Conservation (phyloP, 371 early-diverging fungal genomes). For the Phascolomyces articulosus region DNA sequence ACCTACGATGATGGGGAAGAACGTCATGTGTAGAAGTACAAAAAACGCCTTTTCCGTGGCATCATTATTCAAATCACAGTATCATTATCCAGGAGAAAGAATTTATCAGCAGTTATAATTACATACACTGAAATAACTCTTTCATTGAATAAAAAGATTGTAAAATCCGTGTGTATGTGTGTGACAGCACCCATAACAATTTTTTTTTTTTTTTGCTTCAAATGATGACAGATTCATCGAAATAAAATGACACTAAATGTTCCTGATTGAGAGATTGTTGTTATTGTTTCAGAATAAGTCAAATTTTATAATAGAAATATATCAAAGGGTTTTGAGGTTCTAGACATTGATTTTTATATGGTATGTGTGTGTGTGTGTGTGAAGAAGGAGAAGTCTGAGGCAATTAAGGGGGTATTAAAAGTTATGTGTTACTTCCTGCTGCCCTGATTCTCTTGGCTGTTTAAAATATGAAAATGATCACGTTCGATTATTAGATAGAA, state of each 20-base stretch:
- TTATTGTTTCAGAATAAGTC: no score
- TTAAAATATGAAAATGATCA: neutral
- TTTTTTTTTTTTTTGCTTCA: neutral
- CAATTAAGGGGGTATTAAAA: neutral
- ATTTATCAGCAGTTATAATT: no score
- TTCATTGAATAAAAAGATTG: no score
- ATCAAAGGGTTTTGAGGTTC: no score
- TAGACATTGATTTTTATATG: no score
- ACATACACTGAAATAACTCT: no score
- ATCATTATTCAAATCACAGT: no score
- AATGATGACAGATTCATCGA: neutral
- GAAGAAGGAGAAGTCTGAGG: conserved; percentile 1
- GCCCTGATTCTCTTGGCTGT: neutral
- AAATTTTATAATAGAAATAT: no score
- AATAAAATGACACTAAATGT: neutral
- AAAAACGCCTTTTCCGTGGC: conserved; percentile 1
- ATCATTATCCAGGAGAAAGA: no score
- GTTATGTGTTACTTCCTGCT: neutral
- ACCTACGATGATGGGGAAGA: neutral
- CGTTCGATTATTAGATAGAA: neutral
- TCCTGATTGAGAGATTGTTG: neutral
- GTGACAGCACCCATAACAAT: neutral
- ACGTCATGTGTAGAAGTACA: neutral
- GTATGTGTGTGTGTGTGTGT: no score
- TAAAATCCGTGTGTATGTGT: neutral